Evolutionary conservation across 1,284 basidiomycete species (phyloP).

Genomic region (Leccinum brunneo-olivaceum): DNA sequence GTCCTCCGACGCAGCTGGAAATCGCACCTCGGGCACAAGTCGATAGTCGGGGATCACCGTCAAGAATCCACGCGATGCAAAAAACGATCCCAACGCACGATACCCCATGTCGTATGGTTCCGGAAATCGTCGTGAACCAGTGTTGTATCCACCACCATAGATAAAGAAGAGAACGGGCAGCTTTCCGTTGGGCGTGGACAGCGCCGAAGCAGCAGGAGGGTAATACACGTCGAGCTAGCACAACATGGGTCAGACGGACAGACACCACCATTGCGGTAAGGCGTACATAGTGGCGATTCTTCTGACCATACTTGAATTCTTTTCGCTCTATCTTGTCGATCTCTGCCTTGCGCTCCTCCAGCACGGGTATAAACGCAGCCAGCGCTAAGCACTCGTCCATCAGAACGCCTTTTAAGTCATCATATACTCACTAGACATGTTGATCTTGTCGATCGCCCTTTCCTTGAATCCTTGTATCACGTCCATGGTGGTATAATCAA

Average conservation of each 20-base stretch:
- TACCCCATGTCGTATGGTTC: slow-evolving; percentile 46
- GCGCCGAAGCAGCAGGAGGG: slow-evolving; percentile 31
- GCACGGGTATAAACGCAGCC: slow-evolving; percentile 38
- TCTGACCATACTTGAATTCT: slow-evolving; percentile 51
- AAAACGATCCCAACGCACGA: slow-evolving; percentile 52
- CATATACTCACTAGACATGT: slow-evolving; percentile 35
- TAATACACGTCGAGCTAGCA: slow-evolving; percentile 52
- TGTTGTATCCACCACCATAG: slow-evolving; percentile 58
- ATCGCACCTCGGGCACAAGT: slow-evolving; percentile 46
- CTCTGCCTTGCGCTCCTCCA: slow-evolving; percentile 35
- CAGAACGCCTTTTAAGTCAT: neutral
- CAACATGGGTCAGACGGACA: neutral
- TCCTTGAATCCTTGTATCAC: slow-evolving; percentile 30
- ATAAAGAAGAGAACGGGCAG: slow-evolving; percentile 53
- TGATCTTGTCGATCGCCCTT: slow-evolving; percentile 31
- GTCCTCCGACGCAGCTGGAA: slow-evolving; percentile 48
- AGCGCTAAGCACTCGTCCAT: slow-evolving; percentile 30
- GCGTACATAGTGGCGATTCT: slow-evolving; percentile 48
- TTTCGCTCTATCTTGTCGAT: slow-evolving; percentile 39
- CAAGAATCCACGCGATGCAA: slow-evolving; percentile 50
- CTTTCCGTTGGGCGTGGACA: slow-evolving; percentile 25
- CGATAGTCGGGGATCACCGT: slow-evolving; percentile 61
- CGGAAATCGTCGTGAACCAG: slow-evolving; percentile 41
- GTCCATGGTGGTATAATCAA: slow-evolving; percentile 25
- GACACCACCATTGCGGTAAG: too few species aligned